phyloP scores from a whole-genome alignment of 352 stramenopile genomes.

The Pythium oligandrum region DNA sequence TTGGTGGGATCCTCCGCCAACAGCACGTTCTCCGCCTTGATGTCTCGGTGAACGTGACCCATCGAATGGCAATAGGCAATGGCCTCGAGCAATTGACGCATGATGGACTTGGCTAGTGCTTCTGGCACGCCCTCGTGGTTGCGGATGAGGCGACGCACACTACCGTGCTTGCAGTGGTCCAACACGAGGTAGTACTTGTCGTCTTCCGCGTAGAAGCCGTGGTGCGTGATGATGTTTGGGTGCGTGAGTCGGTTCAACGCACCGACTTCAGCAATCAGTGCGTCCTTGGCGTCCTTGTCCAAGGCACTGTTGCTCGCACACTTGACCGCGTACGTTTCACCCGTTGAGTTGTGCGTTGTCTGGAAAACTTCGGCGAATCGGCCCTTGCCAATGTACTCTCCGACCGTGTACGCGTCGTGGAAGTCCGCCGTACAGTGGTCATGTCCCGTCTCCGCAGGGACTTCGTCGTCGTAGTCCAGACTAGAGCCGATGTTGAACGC shows the following conservation, averaged over 20 bases:
- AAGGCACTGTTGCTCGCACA: slow-evolving; percentile 44
- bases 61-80: slow-evolving; percentile 85
- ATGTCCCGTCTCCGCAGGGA: neutral
- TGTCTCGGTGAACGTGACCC: slow-evolving; percentile 88
- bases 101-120: slow-evolving; percentile 50
- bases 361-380: slow-evolving; percentile 59
- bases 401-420: slow-evolving; percentile 58
- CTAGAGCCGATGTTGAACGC: slow-evolving; percentile 13
- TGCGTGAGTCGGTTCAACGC: slow-evolving; percentile 72
- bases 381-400: slow-evolving; percentile 44
- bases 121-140: slow-evolving; percentile 60
- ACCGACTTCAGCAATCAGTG: slow-evolving; percentile 65
- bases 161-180: slow-evolving; percentile 79
- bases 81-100: slow-evolving; percentile 73
- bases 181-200: slow-evolving; percentile 84
- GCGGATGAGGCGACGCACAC: slow-evolving; percentile 76
- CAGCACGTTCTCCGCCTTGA: slow-evolving; percentile 86
- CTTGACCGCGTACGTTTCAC: slow-evolving; percentile 56
- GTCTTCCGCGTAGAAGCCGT: slow-evolving; percentile 74
- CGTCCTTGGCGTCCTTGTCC: slow-evolving; percentile 44
- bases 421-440: slow-evolving; percentile 24
- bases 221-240: slow-evolving; percentile 74
- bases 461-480: slow-evolving; percentile 24
- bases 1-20: slow-evolving; percentile 36
- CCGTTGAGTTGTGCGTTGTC: slow-evolving; percentile 38